Percentiles rank a stretch among this genome's conserved stretches.
Evolutionary conservation across 2,329 filamentous ascomycete species (phyloP).

Genomic region (Zymoseptoria brevis): DNA sequence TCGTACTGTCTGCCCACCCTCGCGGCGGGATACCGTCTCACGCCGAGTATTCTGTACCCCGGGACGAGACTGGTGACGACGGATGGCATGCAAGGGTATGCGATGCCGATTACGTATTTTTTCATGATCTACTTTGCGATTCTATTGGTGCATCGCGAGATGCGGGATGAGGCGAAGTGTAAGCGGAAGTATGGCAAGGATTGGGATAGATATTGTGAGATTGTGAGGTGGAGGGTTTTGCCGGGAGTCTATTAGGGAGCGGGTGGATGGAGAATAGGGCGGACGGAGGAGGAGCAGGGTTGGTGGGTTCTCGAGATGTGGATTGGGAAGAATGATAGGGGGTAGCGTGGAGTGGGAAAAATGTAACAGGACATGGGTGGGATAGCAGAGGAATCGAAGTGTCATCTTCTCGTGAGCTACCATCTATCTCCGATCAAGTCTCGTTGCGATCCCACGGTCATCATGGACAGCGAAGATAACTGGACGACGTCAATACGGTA

Average conservation of each 20-base stretch:
- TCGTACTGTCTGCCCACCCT: conserved; percentile 82
- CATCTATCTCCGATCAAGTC: no score
- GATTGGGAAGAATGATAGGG: not conserved
- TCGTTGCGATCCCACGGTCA: no score
- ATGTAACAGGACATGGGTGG: no score
- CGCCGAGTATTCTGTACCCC: conserved; percentile 49
- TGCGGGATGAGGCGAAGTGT: conserved; percentile 86
- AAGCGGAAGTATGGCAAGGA: conserved; percentile 83
- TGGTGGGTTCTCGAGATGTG: not conserved
- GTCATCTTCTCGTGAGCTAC: no score
- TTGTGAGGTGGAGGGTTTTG: conserved; percentile 73
- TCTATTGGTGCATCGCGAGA: conserved; percentile 76
- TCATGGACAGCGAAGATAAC: no score
- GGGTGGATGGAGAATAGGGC: not conserved
- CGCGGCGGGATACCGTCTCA: conserved; percentile 69
- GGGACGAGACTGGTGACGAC: conserved; percentile 51
- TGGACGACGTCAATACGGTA: no score
- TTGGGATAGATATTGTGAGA: conserved; percentile 80
- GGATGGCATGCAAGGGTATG: conserved; percentile 65
- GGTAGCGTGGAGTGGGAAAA: no score
- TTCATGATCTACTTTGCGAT: conserved; percentile 88
- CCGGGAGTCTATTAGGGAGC: conserved; percentile 66
- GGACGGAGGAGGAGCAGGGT: not conserved
- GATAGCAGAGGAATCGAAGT: no score
- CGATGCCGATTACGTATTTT: conserved; percentile 86